Conservation (phyloP, 1,139 yeast genomes). For the Candida smagusa region DNA sequence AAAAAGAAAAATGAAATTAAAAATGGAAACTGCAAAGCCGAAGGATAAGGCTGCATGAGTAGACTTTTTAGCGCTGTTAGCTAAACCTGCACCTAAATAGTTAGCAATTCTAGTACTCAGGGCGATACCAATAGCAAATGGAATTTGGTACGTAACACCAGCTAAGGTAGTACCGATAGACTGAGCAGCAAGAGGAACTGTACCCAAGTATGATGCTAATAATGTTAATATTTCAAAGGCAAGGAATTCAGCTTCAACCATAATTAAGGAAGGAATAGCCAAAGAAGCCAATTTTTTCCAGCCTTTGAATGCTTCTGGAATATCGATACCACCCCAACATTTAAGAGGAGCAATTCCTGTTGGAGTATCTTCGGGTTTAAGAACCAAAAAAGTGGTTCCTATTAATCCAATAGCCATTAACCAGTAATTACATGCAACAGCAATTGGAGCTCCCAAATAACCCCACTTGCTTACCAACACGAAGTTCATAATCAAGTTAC, state of each 20-base stretch:
- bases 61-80: constrained; percentile 42
- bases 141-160: constrained; percentile 48
- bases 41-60: constrained; percentile 45
- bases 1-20: constrained; percentile 40
- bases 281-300: constrained; percentile 48
- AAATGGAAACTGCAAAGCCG: constrained; percentile 38
- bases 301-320: constrained; percentile 31
- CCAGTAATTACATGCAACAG: constrained; percentile 57
- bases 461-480: constrained; percentile 41
- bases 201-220: constrained; percentile 56
- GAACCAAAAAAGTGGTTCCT: constrained; percentile 35
- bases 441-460: constrained; percentile 57
- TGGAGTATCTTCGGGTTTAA: constrained; percentile 39
- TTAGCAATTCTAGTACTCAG: constrained; percentile 59
- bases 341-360: constrained; percentile 39
- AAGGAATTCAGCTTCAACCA: constrained; percentile 71
- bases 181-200: constrained; percentile 55
- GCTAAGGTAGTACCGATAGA: constrained; percentile 58
- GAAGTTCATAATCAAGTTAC: constrained; percentile 49
- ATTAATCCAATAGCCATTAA: constrained; percentile 50
- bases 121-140: constrained; percentile 61
- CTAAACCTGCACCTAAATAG: constrained; percentile 54
- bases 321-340: constrained; percentile 29
- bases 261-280: constrained; percentile 69
- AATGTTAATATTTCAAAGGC: constrained; percentile 72